These are phyloP conservation scores for Houttuynia cordata DNA, from an alignment of 164 flowering plant genomes.

Conservation along the genomic window DNA sequence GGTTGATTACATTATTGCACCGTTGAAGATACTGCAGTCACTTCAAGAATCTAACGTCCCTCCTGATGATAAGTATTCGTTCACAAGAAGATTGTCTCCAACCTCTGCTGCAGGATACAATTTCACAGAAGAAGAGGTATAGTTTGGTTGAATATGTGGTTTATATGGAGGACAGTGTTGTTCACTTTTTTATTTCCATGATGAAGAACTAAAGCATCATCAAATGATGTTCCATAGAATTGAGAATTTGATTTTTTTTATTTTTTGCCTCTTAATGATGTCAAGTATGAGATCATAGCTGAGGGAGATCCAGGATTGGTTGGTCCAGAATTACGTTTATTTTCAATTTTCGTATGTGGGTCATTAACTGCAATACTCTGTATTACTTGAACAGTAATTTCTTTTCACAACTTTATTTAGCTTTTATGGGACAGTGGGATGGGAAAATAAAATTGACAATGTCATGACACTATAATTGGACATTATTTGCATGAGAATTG, in stretches of 20 bases:
- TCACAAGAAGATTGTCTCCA: slow-evolving; percentile 65
- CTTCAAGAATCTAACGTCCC: slow-evolving; percentile 66
- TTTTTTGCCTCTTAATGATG: too few relatives aligned
- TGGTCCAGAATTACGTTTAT: too few relatives aligned
- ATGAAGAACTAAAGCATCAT: neutral
- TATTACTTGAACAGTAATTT: too few relatives aligned
- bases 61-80: slow-evolving; percentile 83
- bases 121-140: slow-evolving; percentile 76
- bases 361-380: too few relatives aligned
- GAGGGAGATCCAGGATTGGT: too few relatives aligned
- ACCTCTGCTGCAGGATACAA: slow-evolving; percentile 46
- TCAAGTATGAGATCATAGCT: too few relatives aligned
- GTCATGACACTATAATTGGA: neutral
- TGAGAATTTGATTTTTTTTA: too few relatives aligned
- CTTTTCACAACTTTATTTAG: too few relatives aligned
- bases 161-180: neutral
- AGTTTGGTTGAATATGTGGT: slow-evolving; percentile 1
- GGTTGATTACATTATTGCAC: slow-evolving; percentile 89
- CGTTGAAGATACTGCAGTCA: slow-evolving; percentile 83
- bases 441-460: neutral
- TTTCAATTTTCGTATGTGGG: too few relatives aligned
- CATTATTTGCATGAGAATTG: neutral
- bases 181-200: neutral
- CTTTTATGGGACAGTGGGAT: too few relatives aligned
- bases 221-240: too few relatives aligned